Evolutionary conservation across 139 green algal genomes (phyloP).

Genomic region (Closterium sp.): DNA sequence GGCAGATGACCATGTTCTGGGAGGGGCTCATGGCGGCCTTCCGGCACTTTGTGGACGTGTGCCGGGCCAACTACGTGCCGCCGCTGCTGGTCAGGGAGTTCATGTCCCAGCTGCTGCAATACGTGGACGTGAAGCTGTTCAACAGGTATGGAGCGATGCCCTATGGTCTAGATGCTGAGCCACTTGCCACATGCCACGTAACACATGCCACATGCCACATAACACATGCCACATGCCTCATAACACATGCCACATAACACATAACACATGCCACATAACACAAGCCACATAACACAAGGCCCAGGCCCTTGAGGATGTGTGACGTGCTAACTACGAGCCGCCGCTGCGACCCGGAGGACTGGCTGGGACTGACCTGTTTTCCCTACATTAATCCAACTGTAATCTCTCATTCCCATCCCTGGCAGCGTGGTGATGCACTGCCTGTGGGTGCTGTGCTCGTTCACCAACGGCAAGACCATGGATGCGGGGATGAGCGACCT

Average conservation of each 20-base stretch:
- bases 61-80: not conserved
- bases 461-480: conserved; percentile 4
- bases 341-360: not conserved
- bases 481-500: not conserved
- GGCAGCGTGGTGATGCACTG: no score
- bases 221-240: no score
- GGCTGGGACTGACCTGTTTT: no score
- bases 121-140: not conserved
- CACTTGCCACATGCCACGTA: no score
- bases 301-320: not conserved
- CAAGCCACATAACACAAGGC: not conserved
- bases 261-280: not conserved
- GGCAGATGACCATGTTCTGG: conserved; percentile 6
- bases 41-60: not conserved
- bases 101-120: not conserved
- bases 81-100: not conserved
- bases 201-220: no score
- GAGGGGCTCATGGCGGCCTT: not conserved
- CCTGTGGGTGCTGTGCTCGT: not conserved
- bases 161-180: no score
- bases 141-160: not conserved
- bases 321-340: not conserved
- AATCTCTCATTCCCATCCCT: no score
- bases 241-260: no score
- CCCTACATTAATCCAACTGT: no score